These are phyloP conservation scores for Globisporangium iwayamae DNA, from an alignment of 352 stramenopile species.

Conservation along the genomic window DNA sequence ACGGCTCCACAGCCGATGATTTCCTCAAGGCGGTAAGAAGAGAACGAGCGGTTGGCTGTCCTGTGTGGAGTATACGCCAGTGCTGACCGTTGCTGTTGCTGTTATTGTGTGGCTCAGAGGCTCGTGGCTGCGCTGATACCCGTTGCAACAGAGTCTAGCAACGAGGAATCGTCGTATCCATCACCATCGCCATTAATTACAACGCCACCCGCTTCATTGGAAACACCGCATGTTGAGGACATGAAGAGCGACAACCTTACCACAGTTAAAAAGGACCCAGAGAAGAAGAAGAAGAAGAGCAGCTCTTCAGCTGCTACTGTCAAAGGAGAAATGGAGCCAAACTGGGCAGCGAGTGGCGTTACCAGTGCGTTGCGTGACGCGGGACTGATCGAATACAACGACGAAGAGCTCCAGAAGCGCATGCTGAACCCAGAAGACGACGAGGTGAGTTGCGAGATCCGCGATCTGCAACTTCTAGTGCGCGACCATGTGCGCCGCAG, in stretches of 20 bases:
- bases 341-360: constrained; percentile 30
- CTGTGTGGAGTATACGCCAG: neutral
- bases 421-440: constrained; percentile 42
- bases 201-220: neutral
- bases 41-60: neutral
- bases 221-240: neutral
- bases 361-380: constrained; percentile 29
- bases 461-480: constrained; percentile 42
- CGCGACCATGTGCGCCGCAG: constrained; percentile 34
- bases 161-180: neutral
- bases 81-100: neutral
- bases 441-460: constrained; percentile 64
- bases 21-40: constrained; percentile 47
- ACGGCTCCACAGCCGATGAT: constrained; percentile 26
- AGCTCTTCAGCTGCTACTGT: neutral
- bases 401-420: constrained; percentile 23
- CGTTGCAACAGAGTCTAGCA: neutral
- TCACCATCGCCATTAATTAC: neutral
- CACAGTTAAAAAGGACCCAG: neutral
- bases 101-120: constrained; percentile 2
- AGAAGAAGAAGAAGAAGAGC: constrained; percentile 6
- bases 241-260: neutral
- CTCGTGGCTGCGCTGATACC: constrained; percentile 19
- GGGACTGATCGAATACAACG: constrained; percentile 44
- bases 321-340: neutral